Evolutionary conservation across 495 filamentous ascomycete species (phyloP), one percentile per base, ranked within the genome.

Genomic region (Opeltia flavorubescens): DNA sequence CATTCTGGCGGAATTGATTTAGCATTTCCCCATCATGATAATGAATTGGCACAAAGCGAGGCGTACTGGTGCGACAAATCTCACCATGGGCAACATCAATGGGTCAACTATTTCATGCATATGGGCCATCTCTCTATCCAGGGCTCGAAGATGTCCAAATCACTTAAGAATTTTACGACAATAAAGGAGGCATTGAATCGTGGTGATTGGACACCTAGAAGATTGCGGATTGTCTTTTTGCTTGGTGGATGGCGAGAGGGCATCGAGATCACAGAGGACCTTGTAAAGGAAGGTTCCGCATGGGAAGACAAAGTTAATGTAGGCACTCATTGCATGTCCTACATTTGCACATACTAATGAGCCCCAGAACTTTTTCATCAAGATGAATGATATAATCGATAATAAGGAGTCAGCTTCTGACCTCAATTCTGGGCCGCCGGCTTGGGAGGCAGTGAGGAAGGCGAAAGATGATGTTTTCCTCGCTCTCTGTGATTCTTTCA

Each of bases 51-150:
- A 0, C 91, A 96, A 64, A 86, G 80, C 52, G 89, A 95, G 61
- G 91, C 89, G 23, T 94, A 87, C 61, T 96, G 71, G 75, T 39
- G 52, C 31, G 46, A 53, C 23, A 24, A 44, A 55, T 48, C 62
- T 40, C 48, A 59, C 24, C 56, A 62, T 35, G 40, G 63, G 36
- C 50, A 64, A 44, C 75, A 83, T 52, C 84, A 86, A 48, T 94
- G 88, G 87, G 81, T 94, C 30, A 94, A 89, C 55, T 95, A 98
- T 64, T 98, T 98, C 63, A 57, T 95, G 46, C 89, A 95, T 60
- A 94, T 93, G 83, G 89, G 89, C 5, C 89, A 98, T 60, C 66
- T 96, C 36, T 84, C 80, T 18, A 95, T 98, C 47, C 71, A 78
- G 29, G 89, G 91, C 0, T 82, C 77, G 5, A 98, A 98, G 60